Percentiles rank a stretch among this genome's conserved stretches.
Evolutionary conservation across 371 early-diverging fungal species (phyloP).

Genomic region (Mortierella sp.): DNA sequence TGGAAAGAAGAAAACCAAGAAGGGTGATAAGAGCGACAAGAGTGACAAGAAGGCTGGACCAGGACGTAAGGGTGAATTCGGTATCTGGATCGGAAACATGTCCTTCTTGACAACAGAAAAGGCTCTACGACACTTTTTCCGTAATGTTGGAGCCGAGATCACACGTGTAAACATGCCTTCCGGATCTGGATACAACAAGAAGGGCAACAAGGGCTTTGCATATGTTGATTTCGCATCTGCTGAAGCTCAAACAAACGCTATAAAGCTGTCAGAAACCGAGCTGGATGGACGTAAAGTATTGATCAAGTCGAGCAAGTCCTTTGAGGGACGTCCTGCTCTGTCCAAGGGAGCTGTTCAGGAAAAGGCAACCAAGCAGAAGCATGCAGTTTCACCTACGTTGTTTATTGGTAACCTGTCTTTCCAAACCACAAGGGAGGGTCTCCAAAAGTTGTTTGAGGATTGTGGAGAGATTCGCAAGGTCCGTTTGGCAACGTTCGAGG

Average conservation of each 20-base stretch:
- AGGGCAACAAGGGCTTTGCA: constrained; percentile 75
- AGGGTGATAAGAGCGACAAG: constrained; percentile 55
- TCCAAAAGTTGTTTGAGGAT: constrained; percentile 72
- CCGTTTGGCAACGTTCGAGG: constrained; percentile 80
- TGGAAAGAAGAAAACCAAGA: constrained; percentile 35
- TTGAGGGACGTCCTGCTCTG: constrained; percentile 61
- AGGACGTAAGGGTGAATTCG: constrained; percentile 61
- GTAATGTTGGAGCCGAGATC: constrained; percentile 65
- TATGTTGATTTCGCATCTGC: constrained; percentile 75
- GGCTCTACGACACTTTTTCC: constrained; percentile 69
- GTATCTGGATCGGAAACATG: constrained; percentile 86
- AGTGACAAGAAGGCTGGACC: constrained; percentile 56
- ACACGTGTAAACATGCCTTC: constrained; percentile 78
- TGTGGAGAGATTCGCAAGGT: constrained; percentile 78
- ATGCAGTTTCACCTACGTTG: constrained; percentile 78
- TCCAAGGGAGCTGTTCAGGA: constrained; percentile 42
- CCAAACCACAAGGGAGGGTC: constrained; percentile 69
- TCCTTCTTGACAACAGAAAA: constrained; percentile 70
- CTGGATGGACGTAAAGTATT: constrained; percentile 74
- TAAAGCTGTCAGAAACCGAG: constrained; percentile 69
- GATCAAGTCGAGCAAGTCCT: constrained; percentile 77
- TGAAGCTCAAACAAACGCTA: constrained; percentile 68
- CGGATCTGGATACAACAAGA: constrained; percentile 62
- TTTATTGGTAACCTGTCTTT: constrained; percentile 89
- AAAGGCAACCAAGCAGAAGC: constrained; percentile 60